phyloP scores from a whole-genome alignment of 495 filamentous ascomycete genomes.

The Tuber indicum region DNA sequence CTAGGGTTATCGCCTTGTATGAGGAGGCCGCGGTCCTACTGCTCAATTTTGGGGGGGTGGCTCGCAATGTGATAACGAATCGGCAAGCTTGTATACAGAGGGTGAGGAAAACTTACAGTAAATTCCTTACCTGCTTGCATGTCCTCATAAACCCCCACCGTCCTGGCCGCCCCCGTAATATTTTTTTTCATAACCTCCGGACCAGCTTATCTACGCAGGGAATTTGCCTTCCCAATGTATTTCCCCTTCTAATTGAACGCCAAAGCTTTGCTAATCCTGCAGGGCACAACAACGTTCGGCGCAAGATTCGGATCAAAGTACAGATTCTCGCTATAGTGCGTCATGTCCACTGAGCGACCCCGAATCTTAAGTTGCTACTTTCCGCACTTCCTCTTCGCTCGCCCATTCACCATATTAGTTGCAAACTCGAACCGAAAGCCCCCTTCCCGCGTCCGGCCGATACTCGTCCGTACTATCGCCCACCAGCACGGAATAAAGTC shows the following conservation, averaged over 20 bases:
- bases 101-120: constrained; percentile 48
- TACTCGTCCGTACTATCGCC: constrained; percentile 62
- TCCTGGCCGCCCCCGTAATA: too few relatives aligned
- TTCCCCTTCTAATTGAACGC: constrained; percentile 95
- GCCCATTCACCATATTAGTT: constrained; percentile 55
- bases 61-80: constrained; percentile 43
- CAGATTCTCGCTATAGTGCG: constrained; percentile 64
- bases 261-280: constrained; percentile 59
- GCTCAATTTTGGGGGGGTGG: constrained; percentile 83
- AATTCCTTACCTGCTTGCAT: constrained; percentile 82
- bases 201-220: too few relatives aligned
- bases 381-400: constrained; percentile 46
- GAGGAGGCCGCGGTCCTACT: constrained; percentile 86
- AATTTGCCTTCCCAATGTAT: constrained; percentile 87
- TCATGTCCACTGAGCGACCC: constrained; percentile 56
- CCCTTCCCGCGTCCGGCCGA: constrained; percentile 51
- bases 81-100: background rate
- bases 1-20: constrained; percentile 61
- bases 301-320: constrained; percentile 74
- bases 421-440: constrained; percentile 54
- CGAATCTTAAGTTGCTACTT: constrained; percentile 62
- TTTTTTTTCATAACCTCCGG: too few relatives aligned
- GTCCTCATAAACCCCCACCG: constrained; percentile 84
- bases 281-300: constrained; percentile 56
- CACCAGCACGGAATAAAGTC: constrained; percentile 77